Evolutionary conservation across 1,284 basidiomycete genomes (phyloP).

Genomic region (Cutaneotrichosporon dermatis): DNA sequence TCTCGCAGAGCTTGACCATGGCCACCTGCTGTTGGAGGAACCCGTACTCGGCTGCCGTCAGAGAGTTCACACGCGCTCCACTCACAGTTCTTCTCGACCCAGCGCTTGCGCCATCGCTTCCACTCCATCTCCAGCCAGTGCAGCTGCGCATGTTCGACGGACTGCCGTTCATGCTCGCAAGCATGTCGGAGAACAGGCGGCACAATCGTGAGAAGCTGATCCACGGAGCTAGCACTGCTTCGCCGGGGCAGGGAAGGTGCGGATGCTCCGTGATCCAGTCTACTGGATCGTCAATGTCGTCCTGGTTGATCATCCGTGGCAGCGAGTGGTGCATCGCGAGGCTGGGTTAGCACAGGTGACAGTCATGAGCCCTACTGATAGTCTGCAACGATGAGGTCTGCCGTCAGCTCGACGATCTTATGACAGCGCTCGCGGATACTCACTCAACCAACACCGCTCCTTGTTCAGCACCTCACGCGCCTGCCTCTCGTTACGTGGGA

Average conservation of each 20-base stretch:
- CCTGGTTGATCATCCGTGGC: conserved; percentile 28
- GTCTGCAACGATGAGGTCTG: conserved; percentile 30
- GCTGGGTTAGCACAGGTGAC: conserved; percentile 5
- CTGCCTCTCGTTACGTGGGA: conserved; percentile 30
- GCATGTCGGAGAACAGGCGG: conserved; percentile 26
- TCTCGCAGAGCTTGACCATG: conserved; percentile 21
- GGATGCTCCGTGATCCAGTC: conserved; percentile 36
- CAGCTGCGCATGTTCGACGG: conserved; percentile 26
- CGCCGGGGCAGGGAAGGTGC: conserved; percentile 28
- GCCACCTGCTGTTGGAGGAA: conserved; percentile 22
- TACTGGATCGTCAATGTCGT: conserved; percentile 24
- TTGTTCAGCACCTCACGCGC: conserved; percentile 31
- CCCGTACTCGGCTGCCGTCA: conserved; percentile 15
- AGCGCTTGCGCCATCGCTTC: conserved; percentile 28
- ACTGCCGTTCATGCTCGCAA: conserved; percentile 28
- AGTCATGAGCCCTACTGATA: conserved; percentile 20
- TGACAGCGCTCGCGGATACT: not conserved
- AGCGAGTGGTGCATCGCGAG: conserved; percentile 30
- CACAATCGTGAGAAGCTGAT: conserved; percentile 28
- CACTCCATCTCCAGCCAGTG: conserved; percentile 30
- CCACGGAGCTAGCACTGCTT: conserved; percentile 33
- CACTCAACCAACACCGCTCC: conserved; percentile 32
- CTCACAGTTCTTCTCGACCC: conserved; percentile 30
- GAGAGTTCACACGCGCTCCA: not conserved
- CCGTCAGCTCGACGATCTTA: not conserved